phyloP scores from a whole-genome alignment of 768 basidiomycete species.

The Macrocybe gigantea region DNA sequence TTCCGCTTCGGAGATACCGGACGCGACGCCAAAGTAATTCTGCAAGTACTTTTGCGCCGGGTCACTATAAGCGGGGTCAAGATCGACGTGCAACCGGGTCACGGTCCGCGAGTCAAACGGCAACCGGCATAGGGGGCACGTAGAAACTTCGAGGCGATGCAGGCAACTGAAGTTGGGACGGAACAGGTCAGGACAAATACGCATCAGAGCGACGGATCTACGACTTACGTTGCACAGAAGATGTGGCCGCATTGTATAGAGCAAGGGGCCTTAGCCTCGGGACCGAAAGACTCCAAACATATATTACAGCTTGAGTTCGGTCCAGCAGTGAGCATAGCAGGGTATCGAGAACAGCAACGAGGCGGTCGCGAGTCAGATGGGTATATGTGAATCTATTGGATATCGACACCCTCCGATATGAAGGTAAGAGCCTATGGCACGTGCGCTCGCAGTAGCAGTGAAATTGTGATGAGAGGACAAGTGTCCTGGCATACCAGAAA shows the following conservation, averaged over 20 bases:
- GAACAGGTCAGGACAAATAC: not conserved
- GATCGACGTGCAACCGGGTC: conserved; percentile 57
- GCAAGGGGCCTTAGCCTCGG: conserved; percentile 50
- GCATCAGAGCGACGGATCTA: too few species aligned
- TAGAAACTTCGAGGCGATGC: conserved; percentile 45
- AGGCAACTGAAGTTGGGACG: conserved; percentile 6
- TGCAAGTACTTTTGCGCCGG: too few species aligned
- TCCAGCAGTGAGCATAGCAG: conserved; percentile 57
- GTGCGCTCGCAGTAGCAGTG: conserved; percentile 8
- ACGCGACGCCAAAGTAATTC: conserved; percentile 37
- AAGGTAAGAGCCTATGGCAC: conserved; percentile 8
- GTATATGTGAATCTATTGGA: not conserved
- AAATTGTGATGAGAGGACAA: conserved; percentile 21
- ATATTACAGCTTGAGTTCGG: conserved; percentile 69
- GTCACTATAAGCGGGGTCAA: conserved; percentile 18
- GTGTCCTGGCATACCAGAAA: conserved; percentile 28
- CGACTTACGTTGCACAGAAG: conserved; percentile 47
- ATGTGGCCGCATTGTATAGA: conserved; percentile 69
- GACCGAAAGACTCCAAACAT: conserved; percentile 60
- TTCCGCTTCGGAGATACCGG: conserved; percentile 48
- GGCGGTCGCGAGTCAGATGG: too few species aligned
- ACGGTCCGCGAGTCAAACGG: conserved; percentile 40
- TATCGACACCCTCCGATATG: conserved; percentile 17
- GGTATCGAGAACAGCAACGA: too few species aligned
- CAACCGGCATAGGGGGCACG: conserved; percentile 55